A percentile compares a stretch with the other conserved stretches of the same genome.
phyloP scores from a whole-genome alignment of 768 basidiomycete genomes.

The Rhizopogon salebrosus region DNA sequence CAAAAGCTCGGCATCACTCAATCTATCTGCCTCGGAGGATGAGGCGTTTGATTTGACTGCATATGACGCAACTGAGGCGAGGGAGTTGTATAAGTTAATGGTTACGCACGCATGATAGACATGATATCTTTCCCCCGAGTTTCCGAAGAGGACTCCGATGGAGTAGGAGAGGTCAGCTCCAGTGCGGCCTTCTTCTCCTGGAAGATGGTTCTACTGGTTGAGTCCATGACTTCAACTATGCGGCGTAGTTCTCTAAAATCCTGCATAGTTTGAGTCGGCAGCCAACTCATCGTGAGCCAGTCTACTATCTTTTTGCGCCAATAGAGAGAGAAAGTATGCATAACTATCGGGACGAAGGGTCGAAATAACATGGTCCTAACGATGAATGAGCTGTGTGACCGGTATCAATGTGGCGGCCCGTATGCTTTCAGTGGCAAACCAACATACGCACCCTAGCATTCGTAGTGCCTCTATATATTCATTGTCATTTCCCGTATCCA shows the following conservation, averaged over 20 bases:
- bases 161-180: not conserved
- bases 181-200: slow-evolving; percentile 13
- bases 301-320: slow-evolving; percentile 13
- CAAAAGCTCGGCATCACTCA: slow-evolving; percentile 3
- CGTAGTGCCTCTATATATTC: slow-evolving; percentile 14
- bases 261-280: not conserved
- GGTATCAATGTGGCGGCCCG: not conserved
- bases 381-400: slow-evolving; percentile 4
- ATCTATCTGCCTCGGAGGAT: slow-evolving; percentile 22
- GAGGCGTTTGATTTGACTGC: slow-evolving; percentile 20
- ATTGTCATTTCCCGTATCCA: slow-evolving; percentile 10
- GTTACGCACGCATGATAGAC: slow-evolving; percentile 23
- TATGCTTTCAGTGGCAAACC: not conserved
- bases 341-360: slow-evolving; percentile 11
- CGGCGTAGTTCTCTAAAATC: not conserved
- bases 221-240: slow-evolving; percentile 14
- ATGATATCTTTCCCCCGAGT: slow-evolving; percentile 18
- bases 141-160: not conserved
- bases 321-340: slow-evolving; percentile 10
- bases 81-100: not conserved
- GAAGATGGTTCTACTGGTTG: slow-evolving; percentile 9
- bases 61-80: not conserved
- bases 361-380: slow-evolving; percentile 9
- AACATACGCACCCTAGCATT: slow-evolving; percentile 12
- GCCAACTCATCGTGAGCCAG: slow-evolving; percentile 12